phyloP scores from a whole-genome alignment of 495 filamentous ascomycete species.

The Jackrogersella minutella region DNA sequence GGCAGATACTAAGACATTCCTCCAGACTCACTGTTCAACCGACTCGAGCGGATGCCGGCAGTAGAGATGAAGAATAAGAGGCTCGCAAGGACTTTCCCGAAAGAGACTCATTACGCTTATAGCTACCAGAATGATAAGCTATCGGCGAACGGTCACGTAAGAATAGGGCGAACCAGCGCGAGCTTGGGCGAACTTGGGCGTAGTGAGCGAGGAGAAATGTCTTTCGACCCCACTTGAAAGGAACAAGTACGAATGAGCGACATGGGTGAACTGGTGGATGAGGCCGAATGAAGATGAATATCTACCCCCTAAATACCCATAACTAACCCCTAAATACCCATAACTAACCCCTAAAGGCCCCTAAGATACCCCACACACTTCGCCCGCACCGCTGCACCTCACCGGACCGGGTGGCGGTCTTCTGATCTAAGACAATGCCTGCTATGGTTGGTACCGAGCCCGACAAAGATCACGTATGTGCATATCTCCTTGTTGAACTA shows the following conservation, averaged over 20 bases:
- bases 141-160: constrained; percentile 5
- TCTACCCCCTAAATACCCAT: background rate
- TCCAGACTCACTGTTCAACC: constrained; percentile 20
- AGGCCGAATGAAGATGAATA: constrained; percentile 29
- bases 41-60: constrained; percentile 35
- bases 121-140: constrained; percentile 38
- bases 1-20: constrained; percentile 17
- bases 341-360: background rate
- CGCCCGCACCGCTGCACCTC: constrained; percentile 37
- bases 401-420: constrained; percentile 36
- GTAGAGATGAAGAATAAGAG: constrained; percentile 18
- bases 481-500: constrained; percentile 24
- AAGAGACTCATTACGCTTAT: constrained; percentile 32
- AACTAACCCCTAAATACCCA: background rate
- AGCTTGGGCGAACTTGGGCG: background rate
- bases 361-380: constrained; percentile 29
- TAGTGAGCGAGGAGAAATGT: background rate
- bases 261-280: constrained; percentile 16
- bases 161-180: constrained; percentile 16
- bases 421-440: constrained; percentile 38
- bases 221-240: constrained; percentile 23
- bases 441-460: constrained; percentile 30
- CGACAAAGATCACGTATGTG: constrained; percentile 29
- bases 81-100: constrained; percentile 47
- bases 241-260: constrained; percentile 6